Base-by-base conservation (phyloP, 768 basidiomycete species). In the Hypholoma fasciculare region DNA sequence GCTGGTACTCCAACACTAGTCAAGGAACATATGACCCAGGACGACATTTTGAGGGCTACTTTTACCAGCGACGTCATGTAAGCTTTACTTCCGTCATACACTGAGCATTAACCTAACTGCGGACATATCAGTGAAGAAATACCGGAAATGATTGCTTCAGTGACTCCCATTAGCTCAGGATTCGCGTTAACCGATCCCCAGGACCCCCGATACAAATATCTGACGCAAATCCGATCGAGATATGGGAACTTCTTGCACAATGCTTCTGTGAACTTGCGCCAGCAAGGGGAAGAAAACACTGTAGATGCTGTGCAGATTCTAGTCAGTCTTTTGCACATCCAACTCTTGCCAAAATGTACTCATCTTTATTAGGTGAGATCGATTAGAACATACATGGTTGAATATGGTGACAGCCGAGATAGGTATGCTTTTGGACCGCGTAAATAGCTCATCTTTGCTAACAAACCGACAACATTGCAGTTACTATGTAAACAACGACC, bases 271-370 rank as follows among this genome's bases (percentile, higher is more conserved):
- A 82, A 83, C 16, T 71, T 93, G 62, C 81, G 81, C 37, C 79
- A 83, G 59, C 90, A 91, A 70, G 90, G 90, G 5, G 87, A 89
- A 65, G 88, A 90, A 71, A 90, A 88, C 62, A 88, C 87, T 2
- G 84, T 95, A 7, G 93, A 95, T 71, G 86, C 88, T 5, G 88
- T 93, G 16, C 82, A 88, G 62, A 82, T 85, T 68, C 75, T 92
- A 56, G 90, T 89, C 62, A 55, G 83, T 72, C 20, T 27, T 27
- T 43, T 12, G 14, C 17, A 27, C 30, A 54, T 47, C 19, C 27
- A 7, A 30, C 19, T 17, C 34, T 8, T 9, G 34, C 13, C 34
- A 16, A 37, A 7, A 8, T 20, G 13, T 46, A 38, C 36, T 26
- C 26, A 19, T 23, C 58, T 58, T 16, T 53, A 9, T 47, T 60